Percentiles rank a stretch among this genome's conserved stretches.
These are phyloP conservation scores for Yueomyces sp. DNA, from an alignment of 805 yeast genomes.

Conservation along the genomic window DNA sequence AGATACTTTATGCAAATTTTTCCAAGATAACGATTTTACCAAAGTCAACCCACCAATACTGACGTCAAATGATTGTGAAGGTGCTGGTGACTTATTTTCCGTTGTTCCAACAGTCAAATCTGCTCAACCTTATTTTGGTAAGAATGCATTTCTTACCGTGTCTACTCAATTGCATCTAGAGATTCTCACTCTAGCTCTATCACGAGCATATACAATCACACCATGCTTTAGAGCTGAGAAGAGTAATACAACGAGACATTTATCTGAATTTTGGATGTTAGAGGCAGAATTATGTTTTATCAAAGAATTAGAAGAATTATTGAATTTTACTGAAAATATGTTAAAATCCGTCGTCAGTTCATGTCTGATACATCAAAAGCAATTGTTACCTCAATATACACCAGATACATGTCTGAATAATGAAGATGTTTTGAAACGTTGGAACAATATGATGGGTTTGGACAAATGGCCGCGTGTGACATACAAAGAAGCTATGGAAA, in stretches of 20 bases:
- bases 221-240: conserved; percentile 94
- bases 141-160: conserved; percentile 60
- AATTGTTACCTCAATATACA: conserved; percentile 6
- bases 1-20: conserved; percentile 37
- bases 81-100: conserved; percentile 84
- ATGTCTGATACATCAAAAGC: conserved; percentile 12
- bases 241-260: conserved; percentile 81
- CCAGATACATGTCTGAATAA: conserved; percentile 7
- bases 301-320: conserved; percentile 42
- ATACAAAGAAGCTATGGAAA: conserved; percentile 60
- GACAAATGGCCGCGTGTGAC: conserved; percentile 57
- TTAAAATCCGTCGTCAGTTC: conserved; percentile 35
- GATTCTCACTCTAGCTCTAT: conserved; percentile 56
- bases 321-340: conserved; percentile 45
- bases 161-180: conserved; percentile 89
- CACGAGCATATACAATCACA: conserved; percentile 74
- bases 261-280: conserved; percentile 95
- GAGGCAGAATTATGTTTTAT: conserved; percentile 80
- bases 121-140: conserved; percentile 42
- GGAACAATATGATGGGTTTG: conserved; percentile 38
- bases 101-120: conserved; percentile 19
- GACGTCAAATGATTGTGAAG: conserved; percentile 90
- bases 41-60: conserved; percentile 80
- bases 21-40: conserved; percentile 38
- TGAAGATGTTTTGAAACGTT: conserved; percentile 33